Base-by-base conservation (phyloP, 1,139 yeast genomes). In the Entelexis sorbosivorans region DNA sequence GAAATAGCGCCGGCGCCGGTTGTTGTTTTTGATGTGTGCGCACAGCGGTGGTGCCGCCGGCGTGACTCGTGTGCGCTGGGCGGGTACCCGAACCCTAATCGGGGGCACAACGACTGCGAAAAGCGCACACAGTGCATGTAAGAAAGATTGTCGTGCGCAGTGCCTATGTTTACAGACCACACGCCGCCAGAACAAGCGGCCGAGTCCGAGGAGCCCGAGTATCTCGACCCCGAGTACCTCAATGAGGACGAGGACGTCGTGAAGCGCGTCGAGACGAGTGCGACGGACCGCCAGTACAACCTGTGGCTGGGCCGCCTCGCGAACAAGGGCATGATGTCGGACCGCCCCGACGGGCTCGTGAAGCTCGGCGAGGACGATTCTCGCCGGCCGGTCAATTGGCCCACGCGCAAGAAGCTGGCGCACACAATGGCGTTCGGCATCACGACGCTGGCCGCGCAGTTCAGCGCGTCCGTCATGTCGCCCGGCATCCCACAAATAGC, bases 361-460 rank as follows among this genome's bases (percentile, higher is more conserved):
- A 19, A 43, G 24, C 19, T 54, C 11, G 42, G 33, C 8, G 20
- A 33, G 10, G 46, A 45, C 26, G 54, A 48, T 17, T 46, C 51
- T 3, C 43, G 53, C 5, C 45, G 50, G 26, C 73, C 74, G 0
- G 52, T 58, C 20, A 69, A 69, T 55, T 73, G 76, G 76, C n/a
- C 66, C 0, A 26, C 56, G 3, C 48, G 47, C 7, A 68, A 65
- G 50, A 70, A 71, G 55, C 38, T 66, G 3, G 26, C 51, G 2
- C 73, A 73, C 53, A 73, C 76, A 0, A 54, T 69, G 17, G 49
- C 66, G 22, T 73, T 67, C 55, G 75, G 75, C 1, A 39, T 66
- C 11, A 64, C 71, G 3, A 71, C 76, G 0, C 68, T 71, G 54
- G 63, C 72, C 8, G 74, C 75, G 0, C 75, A 71, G 56, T 64